phyloP scores from a whole-genome alignment of 495 filamentous ascomycete genomes.

The Corynascus novoguineensis region DNA sequence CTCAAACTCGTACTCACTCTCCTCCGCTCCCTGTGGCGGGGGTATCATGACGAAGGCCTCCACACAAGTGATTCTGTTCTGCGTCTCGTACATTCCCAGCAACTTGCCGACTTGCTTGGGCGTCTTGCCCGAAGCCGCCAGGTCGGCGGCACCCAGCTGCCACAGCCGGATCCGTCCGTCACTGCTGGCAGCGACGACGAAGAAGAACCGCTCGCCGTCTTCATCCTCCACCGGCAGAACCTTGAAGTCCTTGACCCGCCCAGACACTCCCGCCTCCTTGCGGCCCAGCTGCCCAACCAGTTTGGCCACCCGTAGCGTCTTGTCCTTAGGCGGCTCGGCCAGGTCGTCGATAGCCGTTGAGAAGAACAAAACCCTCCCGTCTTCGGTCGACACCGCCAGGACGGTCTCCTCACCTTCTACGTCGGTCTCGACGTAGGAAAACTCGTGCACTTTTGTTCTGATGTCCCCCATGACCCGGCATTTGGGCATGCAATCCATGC shows the following conservation, averaged over 20 bases:
- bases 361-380: slow-evolving; percentile 84
- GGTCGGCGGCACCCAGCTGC: slow-evolving; percentile 47
- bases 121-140: slow-evolving; percentile 29
- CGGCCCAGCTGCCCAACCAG: slow-evolving; percentile 76
- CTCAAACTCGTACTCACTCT: slow-evolving; percentile 46
- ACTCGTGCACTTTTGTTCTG: slow-evolving; percentile 73
- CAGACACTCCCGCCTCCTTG: slow-evolving; percentile 54
- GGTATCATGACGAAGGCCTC: slow-evolving; percentile 78
- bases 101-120: slow-evolving; percentile 61
- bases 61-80: slow-evolving; percentile 85
- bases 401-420: slow-evolving; percentile 45
- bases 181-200: slow-evolving; percentile 73
- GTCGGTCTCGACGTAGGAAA: slow-evolving; percentile 59
- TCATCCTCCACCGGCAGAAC: slow-evolving; percentile 47
- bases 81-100: slow-evolving; percentile 74
- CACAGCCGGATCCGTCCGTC: slow-evolving; percentile 78
- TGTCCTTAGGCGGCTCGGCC: slow-evolving; percentile 11
- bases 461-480: slow-evolving; percentile 63
- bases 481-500: slow-evolving; percentile 77
- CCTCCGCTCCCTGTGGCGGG: slow-evolving; percentile 42
- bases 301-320: slow-evolving; percentile 44
- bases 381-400: slow-evolving; percentile 83
- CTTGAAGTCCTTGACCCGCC: slow-evolving; percentile 84
- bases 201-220: slow-evolving; percentile 36
- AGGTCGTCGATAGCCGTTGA: slow-evolving; percentile 50